Base-by-base conservation (phyloP, 768 basidiomycete species). In the Tubosaeta brunneosetosa region DNA sequence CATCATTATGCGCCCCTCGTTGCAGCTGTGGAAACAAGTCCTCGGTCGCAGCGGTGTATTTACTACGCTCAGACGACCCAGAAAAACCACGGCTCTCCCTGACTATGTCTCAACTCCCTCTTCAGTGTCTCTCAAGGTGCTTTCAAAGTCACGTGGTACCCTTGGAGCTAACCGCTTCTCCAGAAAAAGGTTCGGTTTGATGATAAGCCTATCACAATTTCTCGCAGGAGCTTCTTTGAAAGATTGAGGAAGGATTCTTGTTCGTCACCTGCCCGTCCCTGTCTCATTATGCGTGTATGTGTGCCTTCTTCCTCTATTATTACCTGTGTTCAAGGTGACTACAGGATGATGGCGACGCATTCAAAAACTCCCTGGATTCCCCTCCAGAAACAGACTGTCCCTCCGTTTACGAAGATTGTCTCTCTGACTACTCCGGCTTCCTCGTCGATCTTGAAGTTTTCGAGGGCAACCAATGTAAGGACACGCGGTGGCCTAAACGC, bases 351-450 rank as follows among this genome's bases (percentile, higher is more conserved):
- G 53, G 47, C 31, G 47, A 57, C 19, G 32, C 46, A 4, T 40
- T 16, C 29, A 26, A 16, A 27, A 31, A 47, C 6, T 11, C 26
- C 12, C 16, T 44, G 10, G 37, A 58, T 14, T 42, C 55, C 4
- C 13, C 26, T 17, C 37, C 26, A 16, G 55, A 57, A 43, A 25
- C 45, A 37, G 66, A 68, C 37, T 41, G 44, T 13, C 31, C 9
- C 8, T 68, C 68, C 11, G 41, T 66, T 14, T 68, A 68, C 33
- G 67, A 70, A 47, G 67, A 68, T 12, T 68, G 64, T 50, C 51
- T 63, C 11, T 59, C 61, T 7, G 55, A 61, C 16, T 41, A 63
- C 54, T 53, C 59, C 3, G 66, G 66, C 51, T n/a, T n/a, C n/a
- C n/a, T n/a, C n/a, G n/a, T n/a, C n/a, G n/a, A n/a, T n/a, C 33